Conservation (phyloP, 176 grass and related monocot species). For the Hordeum marinum region DNA sequence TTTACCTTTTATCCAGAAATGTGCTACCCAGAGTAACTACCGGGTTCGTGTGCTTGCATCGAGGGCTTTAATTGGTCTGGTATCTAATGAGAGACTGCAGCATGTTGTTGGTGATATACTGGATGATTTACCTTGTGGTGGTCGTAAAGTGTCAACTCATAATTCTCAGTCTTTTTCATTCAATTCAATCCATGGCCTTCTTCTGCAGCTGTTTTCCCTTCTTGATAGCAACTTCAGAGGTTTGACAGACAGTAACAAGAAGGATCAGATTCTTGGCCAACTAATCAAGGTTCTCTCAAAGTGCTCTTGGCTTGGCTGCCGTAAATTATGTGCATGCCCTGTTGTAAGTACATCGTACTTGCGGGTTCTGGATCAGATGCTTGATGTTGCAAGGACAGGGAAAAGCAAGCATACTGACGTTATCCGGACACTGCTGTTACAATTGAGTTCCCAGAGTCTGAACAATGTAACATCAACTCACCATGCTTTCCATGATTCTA, state of each 20-base stretch:
- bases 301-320: constrained; percentile 78
- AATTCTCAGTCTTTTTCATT: constrained; percentile 46
- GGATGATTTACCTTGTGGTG: constrained; percentile 53
- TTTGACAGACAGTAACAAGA: constrained; percentile 49
- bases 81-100: constrained; percentile 81
- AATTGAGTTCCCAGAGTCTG: constrained; percentile 59
- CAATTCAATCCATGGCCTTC: constrained; percentile 85
- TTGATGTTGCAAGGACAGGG: constrained; percentile 56
- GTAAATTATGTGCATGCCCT: constrained; percentile 58
- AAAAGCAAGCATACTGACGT: constrained; percentile 42
- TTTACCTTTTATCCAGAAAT: constrained; percentile 84
- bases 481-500: constrained; percentile 75
- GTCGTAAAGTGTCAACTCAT: constrained; percentile 6
- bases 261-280: constrained; percentile 77
- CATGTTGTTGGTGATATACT: constrained; percentile 56
- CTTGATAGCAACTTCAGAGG: constrained; percentile 71
- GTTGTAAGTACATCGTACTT: constrained; percentile 73
- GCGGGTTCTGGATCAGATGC: constrained; percentile 67
- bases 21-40: constrained; percentile 90
- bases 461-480: constrained; percentile 31
- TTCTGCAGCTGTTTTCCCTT: constrained; percentile 83
- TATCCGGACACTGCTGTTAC: constrained; percentile 52
- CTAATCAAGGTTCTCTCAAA: constrained; percentile 53
- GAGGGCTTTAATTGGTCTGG: constrained; percentile 78
- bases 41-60: constrained; percentile 85